A percentile compares a stretch with the other conserved stretches of the same genome.
Conservation (phyloP, 148 eudicot genomes). For the Cornus controversa region DNA sequence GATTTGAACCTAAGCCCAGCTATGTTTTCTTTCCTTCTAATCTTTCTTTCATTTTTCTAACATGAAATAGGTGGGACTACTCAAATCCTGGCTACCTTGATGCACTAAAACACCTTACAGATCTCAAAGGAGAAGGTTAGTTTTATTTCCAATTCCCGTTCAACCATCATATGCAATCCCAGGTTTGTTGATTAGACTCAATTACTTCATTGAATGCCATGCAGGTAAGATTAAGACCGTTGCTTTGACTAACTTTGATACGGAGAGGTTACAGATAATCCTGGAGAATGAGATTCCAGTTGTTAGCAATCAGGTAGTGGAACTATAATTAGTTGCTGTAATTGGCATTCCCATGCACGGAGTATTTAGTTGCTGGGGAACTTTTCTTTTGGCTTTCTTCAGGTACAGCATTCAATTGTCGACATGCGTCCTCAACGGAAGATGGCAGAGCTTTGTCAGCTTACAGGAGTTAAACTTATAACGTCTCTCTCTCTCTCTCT, state of each 20-base stretch:
- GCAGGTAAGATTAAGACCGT: conserved; percentile 96
- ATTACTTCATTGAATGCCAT: conserved; percentile 20
- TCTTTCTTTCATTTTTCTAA: conserved; percentile 11
- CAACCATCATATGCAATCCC: background rate
- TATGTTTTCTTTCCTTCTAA: background rate
- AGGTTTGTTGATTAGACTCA: conserved; percentile 18
- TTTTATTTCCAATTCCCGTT: conserved; percentile 3
- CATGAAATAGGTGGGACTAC: conserved; percentile 91
- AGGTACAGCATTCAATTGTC: conserved; percentile 97
- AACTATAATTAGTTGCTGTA: background rate
- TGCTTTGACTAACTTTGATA: conserved; percentile 95
- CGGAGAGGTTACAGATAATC: conserved; percentile 74
- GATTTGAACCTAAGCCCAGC: background rate
- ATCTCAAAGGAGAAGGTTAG: conserved; percentile 90
- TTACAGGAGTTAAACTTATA: conserved; percentile 89
- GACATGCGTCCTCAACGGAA: conserved; percentile 99
- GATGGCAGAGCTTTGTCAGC: conserved; percentile 98
- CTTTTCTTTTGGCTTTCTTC: conserved; percentile 24
- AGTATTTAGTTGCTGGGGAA: background rate
- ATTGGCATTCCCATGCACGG: background rate
- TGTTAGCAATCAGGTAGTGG: conserved; percentile 86
- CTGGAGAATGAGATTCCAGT: conserved; percentile 88
- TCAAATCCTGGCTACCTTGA: conserved; percentile 92
- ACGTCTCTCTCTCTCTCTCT: conserved; percentile 60
- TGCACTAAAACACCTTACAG: conserved; percentile 94